Evolutionary conservation across 2,329 filamentous ascomycete species (phyloP), one percentile per base, ranked within the genome.

Genomic region (Nigrograna mackinnonii): DNA sequence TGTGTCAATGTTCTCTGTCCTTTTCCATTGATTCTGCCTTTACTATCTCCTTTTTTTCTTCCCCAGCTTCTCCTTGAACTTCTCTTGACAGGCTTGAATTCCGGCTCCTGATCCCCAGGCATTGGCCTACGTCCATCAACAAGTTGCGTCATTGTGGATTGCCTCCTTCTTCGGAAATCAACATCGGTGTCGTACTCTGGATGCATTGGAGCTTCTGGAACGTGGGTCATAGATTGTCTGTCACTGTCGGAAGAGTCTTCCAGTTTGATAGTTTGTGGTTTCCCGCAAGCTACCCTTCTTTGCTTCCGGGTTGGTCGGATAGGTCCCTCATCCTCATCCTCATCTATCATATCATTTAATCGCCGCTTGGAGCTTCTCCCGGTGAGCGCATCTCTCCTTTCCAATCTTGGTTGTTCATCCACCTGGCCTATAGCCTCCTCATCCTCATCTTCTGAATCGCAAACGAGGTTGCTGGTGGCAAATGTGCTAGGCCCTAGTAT

Each of bases 111-210:
- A 0, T 35, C 39, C 2, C 43, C 51, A n/a, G 48, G 47, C 3
- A 39, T 17, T 7, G 62, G 58, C 24, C 39, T 47, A 4, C 62
- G 49, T 9, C 62, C 61, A 33, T 58, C 50, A 1, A 54, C 50
- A 4, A 67, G 26, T 31, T 67, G 64, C 13, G 64, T 67, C 63
- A 67, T 66, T 16, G 64, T 67, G 20, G 64, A 66, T 24, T 67
- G 64, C 38, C 58, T 57, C 30, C 51, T 54, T 11, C 57, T 31
- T 14, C n/a, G n/a, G n/a, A n/a, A n/a, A n/a, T n/a, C n/a, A n/a
- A n/a, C n/a, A n/a, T n/a, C n/a, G n/a, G n/a, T n/a, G n/a, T n/a
- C n/a, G n/a, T n/a, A n/a, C n/a, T n/a, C n/a, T n/a, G n/a, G n/a
- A n/a, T n/a, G n/a, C n/a, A n/a, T n/a, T n/a, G n/a, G n/a, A n/a